Conservation (phyloP, 257 asterid genomes). For the Solanum tarijense region DNA sequence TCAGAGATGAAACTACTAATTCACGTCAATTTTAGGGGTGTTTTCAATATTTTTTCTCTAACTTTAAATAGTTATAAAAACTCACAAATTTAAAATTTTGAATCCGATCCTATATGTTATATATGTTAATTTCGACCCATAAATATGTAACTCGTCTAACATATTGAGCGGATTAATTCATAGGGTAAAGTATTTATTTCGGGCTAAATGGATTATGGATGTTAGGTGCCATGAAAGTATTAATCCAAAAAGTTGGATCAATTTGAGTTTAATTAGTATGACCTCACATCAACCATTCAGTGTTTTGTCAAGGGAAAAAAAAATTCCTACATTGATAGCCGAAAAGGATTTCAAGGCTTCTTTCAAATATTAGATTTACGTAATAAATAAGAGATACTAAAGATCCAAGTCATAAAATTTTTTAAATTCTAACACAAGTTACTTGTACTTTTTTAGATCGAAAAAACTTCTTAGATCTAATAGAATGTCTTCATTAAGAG, state of each 20-base stretch:
- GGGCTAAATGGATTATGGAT: background rate
- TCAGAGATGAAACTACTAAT: no score
- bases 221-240: background rate
- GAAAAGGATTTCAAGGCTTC: background rate
- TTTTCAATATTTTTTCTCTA: no score
- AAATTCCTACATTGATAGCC: no score
- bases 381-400: no score
- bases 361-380: background rate
- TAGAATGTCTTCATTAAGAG: background rate
- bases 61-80: background rate
- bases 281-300: no score
- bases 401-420: fast-evolving
- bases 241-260: background rate
- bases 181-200: background rate
- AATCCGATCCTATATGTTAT: background rate
- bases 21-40: background rate
- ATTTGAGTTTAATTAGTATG: background rate
- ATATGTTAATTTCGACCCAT: background rate
- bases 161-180: background rate
- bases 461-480: no score
- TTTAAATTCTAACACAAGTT: background rate
- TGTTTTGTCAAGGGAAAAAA: no score
- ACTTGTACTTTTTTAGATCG: background rate
- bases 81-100: background rate
- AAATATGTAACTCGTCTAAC: background rate